phyloP scores from a whole-genome alignment of 805 yeast species.

The Citeromyces matritensis region DNA sequence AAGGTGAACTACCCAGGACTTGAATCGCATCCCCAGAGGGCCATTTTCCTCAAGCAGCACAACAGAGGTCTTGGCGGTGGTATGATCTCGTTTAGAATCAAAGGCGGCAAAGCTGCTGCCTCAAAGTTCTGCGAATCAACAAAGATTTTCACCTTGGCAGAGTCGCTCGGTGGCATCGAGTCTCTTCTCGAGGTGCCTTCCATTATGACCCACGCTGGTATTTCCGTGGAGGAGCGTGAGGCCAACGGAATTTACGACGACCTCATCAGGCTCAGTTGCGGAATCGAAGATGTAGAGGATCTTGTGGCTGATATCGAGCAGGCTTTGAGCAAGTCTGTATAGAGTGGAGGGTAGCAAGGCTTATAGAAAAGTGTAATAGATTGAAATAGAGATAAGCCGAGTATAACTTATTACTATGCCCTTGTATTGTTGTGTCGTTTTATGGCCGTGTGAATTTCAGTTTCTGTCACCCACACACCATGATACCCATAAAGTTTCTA shows the following conservation, averaged over 20 bases:
- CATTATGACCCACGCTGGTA: slow-evolving; percentile 86
- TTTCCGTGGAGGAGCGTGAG: slow-evolving; percentile 66
- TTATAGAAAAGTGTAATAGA: slow-evolving; percentile 7
- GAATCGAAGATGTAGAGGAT: slow-evolving; percentile 76
- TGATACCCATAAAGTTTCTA: no score
- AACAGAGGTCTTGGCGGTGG: slow-evolving; percentile 84
- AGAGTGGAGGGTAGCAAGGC: slow-evolving; percentile 11
- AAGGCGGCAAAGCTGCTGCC: slow-evolving; percentile 72
- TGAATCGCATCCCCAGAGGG: slow-evolving; percentile 44
- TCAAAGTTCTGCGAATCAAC: slow-evolving; percentile 59
- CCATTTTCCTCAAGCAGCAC: slow-evolving; percentile 59
- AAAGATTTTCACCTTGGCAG: slow-evolving; percentile 72
- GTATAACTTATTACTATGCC: no score
- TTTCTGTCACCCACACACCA: neutral
- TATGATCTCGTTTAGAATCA: slow-evolving; percentile 76
- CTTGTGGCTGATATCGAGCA: slow-evolving; percentile 55
- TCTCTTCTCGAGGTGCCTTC: slow-evolving; percentile 81
- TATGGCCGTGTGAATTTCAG: no score
- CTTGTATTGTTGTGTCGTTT: no score
- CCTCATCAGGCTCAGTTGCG: slow-evolving; percentile 70
- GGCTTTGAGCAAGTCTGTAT: slow-evolving; percentile 26
- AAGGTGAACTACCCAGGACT: slow-evolving; percentile 80
- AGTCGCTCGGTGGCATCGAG: slow-evolving; percentile 85
- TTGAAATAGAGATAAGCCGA: neutral
- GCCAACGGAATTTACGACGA: slow-evolving; percentile 71